phyloP scores from a whole-genome alignment of 345 rosid genomes.

The Firmiana major region DNA sequence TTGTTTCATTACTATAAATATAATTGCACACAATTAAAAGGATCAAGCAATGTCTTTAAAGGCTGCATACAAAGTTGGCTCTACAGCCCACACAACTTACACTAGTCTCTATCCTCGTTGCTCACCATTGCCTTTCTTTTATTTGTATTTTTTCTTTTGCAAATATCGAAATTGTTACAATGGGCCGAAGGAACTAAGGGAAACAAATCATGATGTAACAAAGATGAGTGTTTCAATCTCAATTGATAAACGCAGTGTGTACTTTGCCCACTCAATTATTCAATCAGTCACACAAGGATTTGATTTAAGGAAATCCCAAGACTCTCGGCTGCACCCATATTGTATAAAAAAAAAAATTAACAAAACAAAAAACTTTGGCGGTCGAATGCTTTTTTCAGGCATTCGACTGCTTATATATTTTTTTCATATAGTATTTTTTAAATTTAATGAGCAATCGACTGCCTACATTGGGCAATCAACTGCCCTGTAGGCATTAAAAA shows the following conservation, averaged over 20 bases:
- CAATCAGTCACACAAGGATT: constrained; percentile 75
- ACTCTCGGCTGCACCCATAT: constrained; percentile 99
- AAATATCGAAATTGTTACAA: constrained; percentile 13
- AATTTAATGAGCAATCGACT: too few species aligned
- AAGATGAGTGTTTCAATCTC: constrained; percentile 99
- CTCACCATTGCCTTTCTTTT: neutral
- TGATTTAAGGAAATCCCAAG: constrained; percentile 85
- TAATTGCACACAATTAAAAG: too few species aligned
- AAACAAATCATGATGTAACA: constrained; percentile 50
- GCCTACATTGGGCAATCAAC: too few species aligned
- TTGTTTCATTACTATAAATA: too few species aligned
- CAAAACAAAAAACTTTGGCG: too few species aligned
- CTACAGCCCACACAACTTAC: constrained; percentile 7
- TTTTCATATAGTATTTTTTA: too few species aligned
- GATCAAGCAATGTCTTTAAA: neutral
- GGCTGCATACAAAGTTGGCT: constrained; percentile 13
- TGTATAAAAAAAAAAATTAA: too few species aligned
- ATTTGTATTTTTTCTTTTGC: neutral
- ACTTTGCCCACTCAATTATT: constrained; percentile 88
- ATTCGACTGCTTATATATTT: too few species aligned
- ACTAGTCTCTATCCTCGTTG: neutral
- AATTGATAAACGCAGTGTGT: constrained; percentile 77
- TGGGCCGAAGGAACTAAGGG: constrained; percentile 11
- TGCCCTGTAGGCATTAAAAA: too few species aligned
- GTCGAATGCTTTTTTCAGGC: too few species aligned